Base-by-base conservation (phyloP, 257 asterid species). In the Nicotiana obtusifolia region DNA sequence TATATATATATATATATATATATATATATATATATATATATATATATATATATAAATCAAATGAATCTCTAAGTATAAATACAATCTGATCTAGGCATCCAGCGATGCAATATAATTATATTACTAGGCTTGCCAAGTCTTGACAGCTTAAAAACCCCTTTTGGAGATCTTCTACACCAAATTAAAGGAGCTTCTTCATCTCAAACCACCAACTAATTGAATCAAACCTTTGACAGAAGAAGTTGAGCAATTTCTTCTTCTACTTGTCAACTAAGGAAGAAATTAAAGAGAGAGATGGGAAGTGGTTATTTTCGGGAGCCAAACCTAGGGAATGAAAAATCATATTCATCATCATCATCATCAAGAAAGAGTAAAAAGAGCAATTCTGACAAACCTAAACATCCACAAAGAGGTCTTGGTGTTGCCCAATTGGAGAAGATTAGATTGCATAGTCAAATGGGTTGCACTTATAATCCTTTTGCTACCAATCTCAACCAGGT, bases 381-480 rank as follows among this genome's bases (percentile, higher is more conserved):
- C 65, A 66, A 82, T 71, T 88, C 93, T 0, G 97, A 92, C 56
- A 94, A 93, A 90, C 94, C 96, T 0, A 94, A 94, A 30, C 97
- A 92, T 78, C 98, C 98, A 4, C 98, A 93, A 66, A 89, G 97
- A 85, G 98, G 97, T 3, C 94, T 94, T 54, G 97, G 98, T 30
- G 97, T 93, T 86, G 97, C 98, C 4, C 97, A 94, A 86, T 90
- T 94, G 79, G 98, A 94, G 87, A 94, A 93, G 86, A 94, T 94
- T 84, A 93, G 97, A 89, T 82, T 94, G 83, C 93, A 93, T 60
- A 89, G 87, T 81, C 96, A 94, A 89, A 89, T 91, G 78, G 95
- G 93, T 7, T 83, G 90, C 57, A 81, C 37, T 24, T 87, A 85
- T 24, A 87, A 84, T 80, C 93, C 93, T 83, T 87, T 87, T 78